These are phyloP conservation scores for Dictyostelium brefeldianum DNA, from an alignment of 78 protist genomes.

Conservation along the genomic window DNA sequence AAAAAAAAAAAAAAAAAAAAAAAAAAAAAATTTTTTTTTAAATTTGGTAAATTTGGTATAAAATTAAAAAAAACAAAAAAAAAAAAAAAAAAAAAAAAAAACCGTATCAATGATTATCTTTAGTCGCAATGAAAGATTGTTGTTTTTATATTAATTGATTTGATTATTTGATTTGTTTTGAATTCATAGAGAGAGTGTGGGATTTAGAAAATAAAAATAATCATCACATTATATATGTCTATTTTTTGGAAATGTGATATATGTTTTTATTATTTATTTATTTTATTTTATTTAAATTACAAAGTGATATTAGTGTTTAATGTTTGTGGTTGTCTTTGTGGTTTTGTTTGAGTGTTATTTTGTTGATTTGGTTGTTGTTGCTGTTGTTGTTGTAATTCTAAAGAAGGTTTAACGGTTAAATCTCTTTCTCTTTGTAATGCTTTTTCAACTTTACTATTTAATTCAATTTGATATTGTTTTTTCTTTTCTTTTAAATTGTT, in stretches of 20 bases:
- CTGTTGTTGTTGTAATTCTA: slow-evolving; percentile 41
- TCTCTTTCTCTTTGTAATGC: slow-evolving; percentile 74
- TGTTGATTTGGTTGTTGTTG: slow-evolving; percentile 16
- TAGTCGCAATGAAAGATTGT: too few relatives aligned
- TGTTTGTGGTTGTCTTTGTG: slow-evolving; percentile 29
- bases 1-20: too few relatives aligned
- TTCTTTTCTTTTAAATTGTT: slow-evolving; percentile 52
- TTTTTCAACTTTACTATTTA: slow-evolving; percentile 51
- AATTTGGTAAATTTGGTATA: too few relatives aligned
- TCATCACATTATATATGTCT: too few relatives aligned
- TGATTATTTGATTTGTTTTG: too few relatives aligned
- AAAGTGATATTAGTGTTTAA: slow-evolving; percentile 36
- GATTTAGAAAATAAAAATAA: too few relatives aligned
- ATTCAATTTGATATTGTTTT: slow-evolving; percentile 41
- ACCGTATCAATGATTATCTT: too few relatives aligned
- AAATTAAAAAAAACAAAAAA: too few relatives aligned
- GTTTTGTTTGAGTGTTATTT: not conserved
- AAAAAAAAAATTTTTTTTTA: too few relatives aligned
- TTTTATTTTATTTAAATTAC: not conserved
- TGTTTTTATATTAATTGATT: too few relatives aligned
- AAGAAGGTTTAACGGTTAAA: slow-evolving; percentile 54
- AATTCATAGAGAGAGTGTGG: too few relatives aligned
- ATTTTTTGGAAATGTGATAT: not conserved
- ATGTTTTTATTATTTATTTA: not conserved
- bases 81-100: too few relatives aligned